These are phyloP conservation scores for Candida schatavii DNA, from an alignment of 805 yeast genomes.

Conservation along the genomic window DNA sequence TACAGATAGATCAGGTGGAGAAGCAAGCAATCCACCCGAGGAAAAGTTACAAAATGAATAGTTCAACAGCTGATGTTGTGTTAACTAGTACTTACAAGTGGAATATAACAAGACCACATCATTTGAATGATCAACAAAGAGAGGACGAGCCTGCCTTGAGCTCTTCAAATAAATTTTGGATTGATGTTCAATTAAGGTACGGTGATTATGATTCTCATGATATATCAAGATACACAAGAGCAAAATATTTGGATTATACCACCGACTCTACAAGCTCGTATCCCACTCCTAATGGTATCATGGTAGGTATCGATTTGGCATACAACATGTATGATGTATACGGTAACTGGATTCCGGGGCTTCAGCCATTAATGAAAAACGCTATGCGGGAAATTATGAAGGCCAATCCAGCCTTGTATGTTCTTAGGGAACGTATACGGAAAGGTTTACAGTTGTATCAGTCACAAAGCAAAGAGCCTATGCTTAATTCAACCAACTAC, in stretches of 20 bases:
- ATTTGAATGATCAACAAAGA: constrained; percentile 60
- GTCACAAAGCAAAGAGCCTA: constrained; percentile 89
- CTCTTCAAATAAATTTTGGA: constrained; percentile 76
- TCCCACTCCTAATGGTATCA: constrained; percentile 90
- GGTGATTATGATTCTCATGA: constrained; percentile 99
- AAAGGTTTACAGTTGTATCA: constrained; percentile 93
- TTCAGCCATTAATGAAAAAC: constrained; percentile 83
- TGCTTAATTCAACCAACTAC: constrained; percentile 83
- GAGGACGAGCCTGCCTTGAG: constrained; percentile 57
- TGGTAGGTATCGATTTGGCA: constrained; percentile 89
- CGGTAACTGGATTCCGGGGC: constrained; percentile 97
- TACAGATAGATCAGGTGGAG: constrained; percentile 81
- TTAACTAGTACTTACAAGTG: constrained; percentile 73
- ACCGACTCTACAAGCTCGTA: constrained; percentile 80
- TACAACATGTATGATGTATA: constrained; percentile 95
- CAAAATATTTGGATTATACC: constrained; percentile 91
- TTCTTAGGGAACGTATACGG: constrained; percentile 87
- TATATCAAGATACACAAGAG: constrained; percentile 87
- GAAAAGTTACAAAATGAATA: constrained; percentile 94
- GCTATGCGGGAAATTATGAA: constrained; percentile 94
- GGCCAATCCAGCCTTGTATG: constrained; percentile 89
- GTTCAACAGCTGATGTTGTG: constrained; percentile 90
- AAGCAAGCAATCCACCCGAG: constrained; percentile 95
- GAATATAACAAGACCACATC: constrained; percentile 80
- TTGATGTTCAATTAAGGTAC: constrained; percentile 90